Base-by-base conservation (phyloP, 495 filamentous ascomycete genomes). In the Aspergillus nidulans region DNA sequence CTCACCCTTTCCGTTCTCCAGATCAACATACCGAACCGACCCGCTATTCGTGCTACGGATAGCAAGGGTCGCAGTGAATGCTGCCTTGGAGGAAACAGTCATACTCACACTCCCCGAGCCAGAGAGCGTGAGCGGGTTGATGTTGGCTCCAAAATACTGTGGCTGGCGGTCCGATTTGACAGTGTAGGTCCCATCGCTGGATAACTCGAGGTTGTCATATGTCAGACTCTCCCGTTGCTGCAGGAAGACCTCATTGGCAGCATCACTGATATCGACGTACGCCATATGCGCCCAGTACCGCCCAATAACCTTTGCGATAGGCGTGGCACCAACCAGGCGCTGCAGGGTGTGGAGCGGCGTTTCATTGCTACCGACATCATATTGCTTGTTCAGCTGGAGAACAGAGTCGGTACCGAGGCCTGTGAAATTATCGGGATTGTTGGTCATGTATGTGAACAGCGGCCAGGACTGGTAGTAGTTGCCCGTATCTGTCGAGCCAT, bases 391-490 rank as follows among this genome's bases (percentile, higher is more conserved):
- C 6, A 58, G 32, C 13, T 58, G 15, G 15, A 43, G 28, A 2
- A 58, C 34, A 4, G 42, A 32, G 15, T 53, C 49, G 8, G 13
- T 28, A 16, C 55, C 55, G 15, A 58, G 49, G 1, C 55, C 55
- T 15, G 42, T 48, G 15, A 41, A 58, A 25, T 58, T 53, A 38
- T 58, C 55, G 0, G 55, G 55, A 36, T 58, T 58, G 43, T 47
- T 53, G n/a, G 55, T 58, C 15, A 58, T 30, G 32, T 48, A 58
- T 4, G 55, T 53, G 6, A 58, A 38, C 21, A 58, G 40, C 19
- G 55, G 55, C 55, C 55, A 58, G n/a, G 49, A 42, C 34, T 58
- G 49, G 43, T 58, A 58, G 43, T 58, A 58, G 18, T 58, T 58
- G 1, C 55, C 55, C 1, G 42, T 21, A 2, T 23, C 43, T 2